These are phyloP conservation scores for Amanita thiersii DNA, from an alignment of 768 basidiomycete species.

Conservation along the genomic window DNA sequence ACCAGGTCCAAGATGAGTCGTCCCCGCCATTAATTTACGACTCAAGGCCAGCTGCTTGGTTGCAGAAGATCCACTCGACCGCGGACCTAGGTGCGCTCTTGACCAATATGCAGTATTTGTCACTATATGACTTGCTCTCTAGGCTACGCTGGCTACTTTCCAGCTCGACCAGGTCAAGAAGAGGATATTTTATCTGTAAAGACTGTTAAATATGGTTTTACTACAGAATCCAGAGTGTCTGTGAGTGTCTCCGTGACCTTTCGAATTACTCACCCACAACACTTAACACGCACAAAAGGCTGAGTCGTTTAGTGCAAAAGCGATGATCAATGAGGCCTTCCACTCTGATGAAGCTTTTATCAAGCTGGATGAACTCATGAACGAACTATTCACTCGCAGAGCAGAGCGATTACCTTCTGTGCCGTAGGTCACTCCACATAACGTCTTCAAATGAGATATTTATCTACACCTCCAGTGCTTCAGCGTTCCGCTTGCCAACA, in stretches of 20 bases:
- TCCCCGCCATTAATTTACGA: slow-evolving; percentile 6
- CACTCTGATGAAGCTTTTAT: slow-evolving; percentile 42
- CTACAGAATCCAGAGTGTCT: slow-evolving; percentile 40
- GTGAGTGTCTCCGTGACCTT: slow-evolving; percentile 29
- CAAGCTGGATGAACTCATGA: slow-evolving; percentile 69
- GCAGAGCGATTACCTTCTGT: slow-evolving; percentile 47
- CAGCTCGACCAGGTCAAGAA: slow-evolving; percentile 65
- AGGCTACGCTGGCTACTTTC: slow-evolving; percentile 76
- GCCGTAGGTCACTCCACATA: slow-evolving; percentile 44
- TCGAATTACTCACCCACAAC: background rate
- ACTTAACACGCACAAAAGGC: slow-evolving; percentile 28
- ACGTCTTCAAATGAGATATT: background rate
- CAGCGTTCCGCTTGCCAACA: slow-evolving; percentile 74
- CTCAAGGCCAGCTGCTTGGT: slow-evolving; percentile 4
- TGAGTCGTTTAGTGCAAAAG: slow-evolving; percentile 54
- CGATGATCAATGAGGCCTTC: slow-evolving; percentile 41
- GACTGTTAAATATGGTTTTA: slow-evolving; percentile 63
- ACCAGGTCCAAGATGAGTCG: background rate
- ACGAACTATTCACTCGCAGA: slow-evolving; percentile 62
- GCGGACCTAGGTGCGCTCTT: background rate
- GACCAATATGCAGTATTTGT: background rate
- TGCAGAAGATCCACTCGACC: slow-evolving; percentile 3
- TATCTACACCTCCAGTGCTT: slow-evolving; percentile 30
- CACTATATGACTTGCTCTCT: background rate
- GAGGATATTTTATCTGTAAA: slow-evolving; percentile 63